A percentile compares a stretch with the other conserved stretches of the same genome.
Evolutionary conservation across 768 basidiomycete species (phyloP).

Genomic region (Hortiboletus flavorubellus): DNA sequence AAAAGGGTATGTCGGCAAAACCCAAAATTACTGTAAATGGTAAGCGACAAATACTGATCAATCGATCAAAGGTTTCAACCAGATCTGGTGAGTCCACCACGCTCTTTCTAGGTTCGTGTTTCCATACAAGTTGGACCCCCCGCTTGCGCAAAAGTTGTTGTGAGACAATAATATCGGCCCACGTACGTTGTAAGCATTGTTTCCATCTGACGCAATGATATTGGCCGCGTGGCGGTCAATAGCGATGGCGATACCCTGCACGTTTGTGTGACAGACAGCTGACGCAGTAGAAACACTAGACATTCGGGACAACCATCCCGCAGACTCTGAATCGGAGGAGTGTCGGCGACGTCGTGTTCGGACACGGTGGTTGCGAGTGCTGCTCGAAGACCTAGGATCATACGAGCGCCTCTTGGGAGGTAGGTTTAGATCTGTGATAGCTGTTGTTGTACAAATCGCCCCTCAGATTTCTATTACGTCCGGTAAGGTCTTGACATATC

Average conservation of each 20-base stretch:
- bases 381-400: not conserved
- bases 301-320: conserved; percentile 60
- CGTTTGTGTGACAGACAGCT: conserved; percentile 40
- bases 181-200: too few relatives aligned
- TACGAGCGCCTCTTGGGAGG: not conserved
- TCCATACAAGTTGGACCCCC: conserved; percentile 24
- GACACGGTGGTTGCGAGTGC: not conserved
- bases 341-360: not conserved
- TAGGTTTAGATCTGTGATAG: not conserved
- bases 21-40: too few relatives aligned
- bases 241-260: conserved; percentile 64
- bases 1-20: too few relatives aligned
- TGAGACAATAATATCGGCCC: conserved; percentile 39
- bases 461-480: not conserved
- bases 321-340: conserved; percentile 35
- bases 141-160: conserved; percentile 76
- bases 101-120: too few relatives aligned
- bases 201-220: too few relatives aligned
- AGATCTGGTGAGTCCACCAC: too few relatives aligned
- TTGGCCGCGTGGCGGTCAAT: not conserved
- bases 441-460: not conserved
- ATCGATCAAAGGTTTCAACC: too few relatives aligned
- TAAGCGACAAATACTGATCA: too few relatives aligned
- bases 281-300: conserved; percentile 40
- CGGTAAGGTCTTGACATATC: too few relatives aligned